Percentiles rank a stretch among this genome's conserved stretches.
phyloP scores from a whole-genome alignment of 148 eudicot species.

The Vaccinium vitisidaea region DNA sequence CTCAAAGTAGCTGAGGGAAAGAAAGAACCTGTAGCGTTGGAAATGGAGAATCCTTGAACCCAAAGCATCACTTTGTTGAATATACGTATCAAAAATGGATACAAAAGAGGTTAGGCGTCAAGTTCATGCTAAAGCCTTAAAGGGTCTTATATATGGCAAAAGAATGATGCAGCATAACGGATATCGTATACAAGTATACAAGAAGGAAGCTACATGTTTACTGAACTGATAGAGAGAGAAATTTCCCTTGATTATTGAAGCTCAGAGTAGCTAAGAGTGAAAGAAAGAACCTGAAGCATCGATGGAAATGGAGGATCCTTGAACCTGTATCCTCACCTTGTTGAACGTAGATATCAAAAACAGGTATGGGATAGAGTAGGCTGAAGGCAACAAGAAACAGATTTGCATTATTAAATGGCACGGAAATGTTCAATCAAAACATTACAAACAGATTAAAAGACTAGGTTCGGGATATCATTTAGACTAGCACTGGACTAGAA shows the following conservation, averaged over 20 bases:
- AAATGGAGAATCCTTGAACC: slow-evolving; percentile 44
- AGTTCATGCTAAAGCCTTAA: slow-evolving; percentile 33
- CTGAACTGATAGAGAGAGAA: neutral
- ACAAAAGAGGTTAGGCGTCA: neutral
- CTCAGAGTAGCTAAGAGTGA: slow-evolving; percentile 10
- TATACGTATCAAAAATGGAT: slow-evolving; percentile 51
- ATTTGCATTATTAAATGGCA: too few relatives aligned
- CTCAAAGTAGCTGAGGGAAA: slow-evolving; percentile 15
- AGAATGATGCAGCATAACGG: slow-evolving; percentile 11
- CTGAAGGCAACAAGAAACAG: too few relatives aligned
- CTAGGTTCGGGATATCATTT: too few relatives aligned
- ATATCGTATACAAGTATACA: neutral
- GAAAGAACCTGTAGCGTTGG: slow-evolving; percentile 24
- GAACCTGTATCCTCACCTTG: slow-evolving; percentile 54
- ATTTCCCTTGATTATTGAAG: neutral
- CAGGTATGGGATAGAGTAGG: neutral
- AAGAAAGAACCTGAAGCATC: slow-evolving; percentile 22
- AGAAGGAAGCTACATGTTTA: slow-evolving; percentile 5
- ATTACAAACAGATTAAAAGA: too few relatives aligned
- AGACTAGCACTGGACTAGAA: too few relatives aligned
- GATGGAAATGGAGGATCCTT: slow-evolving; percentile 36
- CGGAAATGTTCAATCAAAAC: too few relatives aligned
- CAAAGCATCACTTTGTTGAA: slow-evolving; percentile 44
- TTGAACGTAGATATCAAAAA: slow-evolving; percentile 50
- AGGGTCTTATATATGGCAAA: slow-evolving; percentile 13